phyloP scores from a whole-genome alignment of 2,329 filamentous ascomycete species.

The Curvularia hawaiiensis region DNA sequence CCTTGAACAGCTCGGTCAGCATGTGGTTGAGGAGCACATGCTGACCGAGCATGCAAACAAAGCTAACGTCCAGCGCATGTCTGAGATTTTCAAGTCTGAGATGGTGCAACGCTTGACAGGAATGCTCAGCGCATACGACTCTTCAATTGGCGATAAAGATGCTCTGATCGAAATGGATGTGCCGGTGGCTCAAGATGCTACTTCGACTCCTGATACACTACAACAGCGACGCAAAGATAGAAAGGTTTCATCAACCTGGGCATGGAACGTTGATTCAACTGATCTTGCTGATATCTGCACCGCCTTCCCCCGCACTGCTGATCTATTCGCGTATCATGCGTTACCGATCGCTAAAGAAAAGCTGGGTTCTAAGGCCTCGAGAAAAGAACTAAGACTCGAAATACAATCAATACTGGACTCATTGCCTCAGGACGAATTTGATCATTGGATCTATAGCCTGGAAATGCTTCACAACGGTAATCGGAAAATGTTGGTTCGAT shows the following conservation, averaged over 20 bases:
- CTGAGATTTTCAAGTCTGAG: slow-evolving; percentile 17
- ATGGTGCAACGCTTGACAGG: slow-evolving; percentile 27
- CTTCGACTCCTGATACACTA: neutral
- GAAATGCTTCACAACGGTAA: slow-evolving; percentile 26
- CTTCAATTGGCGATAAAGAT: neutral
- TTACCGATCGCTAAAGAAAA: slow-evolving; percentile 20
- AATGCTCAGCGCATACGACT: slow-evolving; percentile 24
- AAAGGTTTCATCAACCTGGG: slow-evolving; percentile 23
- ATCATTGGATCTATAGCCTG: slow-evolving; percentile 25
- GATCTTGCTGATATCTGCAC: slow-evolving; percentile 1
- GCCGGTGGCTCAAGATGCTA: neutral
- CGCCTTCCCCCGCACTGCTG: slow-evolving; percentile 21
- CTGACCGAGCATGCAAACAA: slow-evolving; percentile 17
- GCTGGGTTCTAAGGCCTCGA: slow-evolving; percentile 16
- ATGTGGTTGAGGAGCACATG: slow-evolving; percentile 32
- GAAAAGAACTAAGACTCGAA: slow-evolving; percentile 15
- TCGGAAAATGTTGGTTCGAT: slow-evolving; percentile 25
- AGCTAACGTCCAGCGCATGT: slow-evolving; percentile 25
- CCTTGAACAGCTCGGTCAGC: slow-evolving; percentile 28
- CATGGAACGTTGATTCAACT: slow-evolving; percentile 27
- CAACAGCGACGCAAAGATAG: slow-evolving; percentile 12
- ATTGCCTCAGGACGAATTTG: slow-evolving; percentile 15
- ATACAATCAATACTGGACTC: slow-evolving; percentile 20
- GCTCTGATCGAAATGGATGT: neutral
- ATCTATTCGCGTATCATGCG: slow-evolving; percentile 36